Conservation (phyloP, 2,329 filamentous ascomycete species). For the Ophiostoma ulmi region DNA sequence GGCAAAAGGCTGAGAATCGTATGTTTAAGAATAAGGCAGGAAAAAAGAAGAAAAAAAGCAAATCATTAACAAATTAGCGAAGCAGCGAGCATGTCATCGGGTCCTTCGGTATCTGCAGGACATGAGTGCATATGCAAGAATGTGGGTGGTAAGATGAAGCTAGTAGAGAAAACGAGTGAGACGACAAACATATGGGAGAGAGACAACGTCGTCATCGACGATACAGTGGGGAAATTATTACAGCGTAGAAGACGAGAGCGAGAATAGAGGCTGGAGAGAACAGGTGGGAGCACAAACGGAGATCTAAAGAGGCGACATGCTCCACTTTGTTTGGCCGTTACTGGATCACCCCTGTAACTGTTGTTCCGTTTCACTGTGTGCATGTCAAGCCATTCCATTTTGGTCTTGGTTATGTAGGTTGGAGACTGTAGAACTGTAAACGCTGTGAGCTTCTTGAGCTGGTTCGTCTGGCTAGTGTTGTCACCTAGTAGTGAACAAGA, state of each 20-base stretch:
- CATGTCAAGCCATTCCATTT: background rate
- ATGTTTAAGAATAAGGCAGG: background rate
- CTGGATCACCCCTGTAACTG: background rate
- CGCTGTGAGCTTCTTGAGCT: background rate
- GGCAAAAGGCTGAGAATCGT: background rate
- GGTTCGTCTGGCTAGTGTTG: constrained; percentile 4
- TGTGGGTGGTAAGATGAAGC: background rate
- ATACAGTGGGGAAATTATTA: background rate
- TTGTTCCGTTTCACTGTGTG: background rate
- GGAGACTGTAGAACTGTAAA: background rate
- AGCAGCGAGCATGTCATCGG: constrained; percentile 11
- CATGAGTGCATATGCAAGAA: constrained; percentile 6
- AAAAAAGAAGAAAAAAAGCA: background rate
- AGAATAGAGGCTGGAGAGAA: background rate
- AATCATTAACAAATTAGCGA: background rate
- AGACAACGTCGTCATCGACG: background rate
- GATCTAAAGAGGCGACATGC: background rate
- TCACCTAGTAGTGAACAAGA: background rate
- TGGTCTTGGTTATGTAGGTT: background rate
- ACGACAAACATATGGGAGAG: background rate
- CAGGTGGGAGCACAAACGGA: background rate
- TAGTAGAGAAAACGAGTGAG: background rate
- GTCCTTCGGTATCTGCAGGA: constrained; percentile 14
- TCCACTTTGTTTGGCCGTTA: background rate
- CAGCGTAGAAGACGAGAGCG: background rate